A percentile compares a stretch with the other conserved stretches of the same genome.
phyloP scores from a whole-genome alignment of 345 rosid species.

The Turnera subulata region DNA sequence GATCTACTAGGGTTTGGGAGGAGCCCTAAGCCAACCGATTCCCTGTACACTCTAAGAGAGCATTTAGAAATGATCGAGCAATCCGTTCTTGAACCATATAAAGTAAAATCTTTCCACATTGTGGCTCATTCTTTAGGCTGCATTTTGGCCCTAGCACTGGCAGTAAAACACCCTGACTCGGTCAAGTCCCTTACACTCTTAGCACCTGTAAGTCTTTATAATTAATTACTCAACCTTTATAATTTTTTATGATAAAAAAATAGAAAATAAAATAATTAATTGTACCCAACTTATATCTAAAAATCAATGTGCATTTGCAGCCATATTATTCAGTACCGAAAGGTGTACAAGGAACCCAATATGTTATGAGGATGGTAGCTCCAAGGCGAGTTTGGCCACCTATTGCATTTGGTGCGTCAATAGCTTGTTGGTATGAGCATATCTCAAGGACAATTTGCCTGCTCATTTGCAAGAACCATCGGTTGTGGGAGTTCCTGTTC shows the following conservation, averaged over 20 bases:
- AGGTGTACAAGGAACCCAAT: slow-evolving; percentile 66
- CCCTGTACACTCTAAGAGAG: slow-evolving; percentile 81
- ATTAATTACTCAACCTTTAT: too few species aligned
- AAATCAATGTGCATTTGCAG: slow-evolving; percentile 31
- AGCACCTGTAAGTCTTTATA: slow-evolving; percentile 62
- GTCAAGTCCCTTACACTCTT: slow-evolving; percentile 83
- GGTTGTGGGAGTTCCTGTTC: slow-evolving; percentile 77
- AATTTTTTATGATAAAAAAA: too few species aligned
- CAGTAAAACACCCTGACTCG: slow-evolving; percentile 70
- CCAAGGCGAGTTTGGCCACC: slow-evolving; percentile 89
- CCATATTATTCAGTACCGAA: slow-evolving; percentile 80
- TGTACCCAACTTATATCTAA: slow-evolving; percentile 4
- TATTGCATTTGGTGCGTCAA: slow-evolving; percentile 76
- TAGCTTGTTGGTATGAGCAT: slow-evolving; percentile 98
- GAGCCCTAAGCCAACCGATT: slow-evolving; percentile 94
- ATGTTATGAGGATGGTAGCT: slow-evolving; percentile 76
- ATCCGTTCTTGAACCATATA: slow-evolving; percentile 38
- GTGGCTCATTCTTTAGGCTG: slow-evolving; percentile 99
- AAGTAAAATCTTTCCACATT: slow-evolving; percentile 81
- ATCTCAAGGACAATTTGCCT: slow-evolving; percentile 75
- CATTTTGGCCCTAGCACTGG: slow-evolving; percentile 89
- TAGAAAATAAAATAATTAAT: too few species aligned
- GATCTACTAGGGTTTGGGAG: slow-evolving; percentile 89
- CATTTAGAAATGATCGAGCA: slow-evolving; percentile 87
- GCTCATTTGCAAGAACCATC: slow-evolving; percentile 84